phyloP scores from a whole-genome alignment of 2,329 filamentous ascomycete species.

The Ilyonectria destructans region DNA sequence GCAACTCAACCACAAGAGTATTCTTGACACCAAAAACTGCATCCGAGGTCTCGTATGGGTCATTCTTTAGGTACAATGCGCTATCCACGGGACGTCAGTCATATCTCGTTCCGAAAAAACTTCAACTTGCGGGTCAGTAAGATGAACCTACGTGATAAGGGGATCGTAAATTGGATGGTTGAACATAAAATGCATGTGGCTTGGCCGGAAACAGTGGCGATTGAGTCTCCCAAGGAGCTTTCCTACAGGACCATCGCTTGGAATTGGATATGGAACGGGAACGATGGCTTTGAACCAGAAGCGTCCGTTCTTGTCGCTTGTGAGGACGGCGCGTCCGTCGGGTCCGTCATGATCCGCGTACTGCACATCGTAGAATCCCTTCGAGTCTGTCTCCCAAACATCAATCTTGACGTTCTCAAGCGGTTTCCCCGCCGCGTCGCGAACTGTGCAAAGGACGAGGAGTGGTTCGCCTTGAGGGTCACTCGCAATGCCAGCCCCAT shows the following conservation, averaged over 20 bases:
- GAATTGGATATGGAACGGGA: conserved; percentile 88
- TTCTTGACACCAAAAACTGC: conserved; percentile 1
- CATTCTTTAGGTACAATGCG: conserved; percentile 5
- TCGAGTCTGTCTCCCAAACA: conserved; percentile 84
- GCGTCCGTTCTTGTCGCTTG: conserved; percentile 45
- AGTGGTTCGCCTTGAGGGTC: conserved; percentile 77
- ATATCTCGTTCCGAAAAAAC: background rate
- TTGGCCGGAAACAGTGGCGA: conserved; percentile 82
- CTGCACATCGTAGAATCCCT: conserved; percentile 85
- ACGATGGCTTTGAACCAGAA: conserved; percentile 89
- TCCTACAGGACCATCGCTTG: conserved; percentile 87
- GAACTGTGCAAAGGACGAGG: conserved; percentile 77
- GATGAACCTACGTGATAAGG: conserved; percentile 1
- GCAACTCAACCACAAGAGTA: background rate
- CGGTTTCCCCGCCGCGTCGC: conserved; percentile 73
- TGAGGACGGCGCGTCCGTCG: conserved; percentile 49
- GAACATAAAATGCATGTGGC: conserved; percentile 93
- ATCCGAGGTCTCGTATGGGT: too few relatives aligned
- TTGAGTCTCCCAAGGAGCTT: conserved; percentile 75
- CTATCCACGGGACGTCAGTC: background rate
- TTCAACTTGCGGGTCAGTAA: background rate
- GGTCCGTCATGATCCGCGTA: conserved; percentile 68
- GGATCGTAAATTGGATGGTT: conserved; percentile 53
- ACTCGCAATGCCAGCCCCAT: conserved; percentile 73
- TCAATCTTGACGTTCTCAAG: conserved; percentile 78